A percentile compares a stretch with the other conserved stretches of the same genome.
These are phyloP conservation scores for Stipa capillata DNA, from an alignment of 176 grass and related monocot genomes.

Conservation along the genomic window DNA sequence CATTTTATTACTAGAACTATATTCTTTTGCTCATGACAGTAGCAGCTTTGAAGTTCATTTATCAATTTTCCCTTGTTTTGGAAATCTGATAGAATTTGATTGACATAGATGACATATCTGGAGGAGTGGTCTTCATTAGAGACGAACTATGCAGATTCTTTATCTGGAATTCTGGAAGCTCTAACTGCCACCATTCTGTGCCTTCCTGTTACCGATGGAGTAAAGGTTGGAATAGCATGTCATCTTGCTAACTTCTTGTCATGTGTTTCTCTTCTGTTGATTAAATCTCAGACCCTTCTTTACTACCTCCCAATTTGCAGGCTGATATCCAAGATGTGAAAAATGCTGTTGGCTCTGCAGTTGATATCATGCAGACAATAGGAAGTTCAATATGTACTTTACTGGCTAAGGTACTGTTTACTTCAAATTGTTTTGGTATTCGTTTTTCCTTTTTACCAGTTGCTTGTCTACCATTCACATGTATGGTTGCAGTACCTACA, in stretches of 20 bases:
- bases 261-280: not conserved
- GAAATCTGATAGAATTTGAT: slow-evolving; percentile 12
- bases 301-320: slow-evolving; percentile 35
- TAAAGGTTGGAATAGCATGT: slow-evolving; percentile 55
- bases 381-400: slow-evolving; percentile 70
- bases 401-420: slow-evolving; percentile 58
- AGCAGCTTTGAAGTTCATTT: not conserved
- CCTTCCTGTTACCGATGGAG: slow-evolving; percentile 72
- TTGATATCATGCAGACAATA: slow-evolving; percentile 91
- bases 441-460: not conserved
- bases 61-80: not conserved
- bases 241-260: not conserved
- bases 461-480: slow-evolving; percentile 1
- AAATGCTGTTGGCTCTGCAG: slow-evolving; percentile 68
- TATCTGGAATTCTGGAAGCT: slow-evolving; percentile 65
- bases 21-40: not conserved
- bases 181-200: slow-evolving; percentile 75
- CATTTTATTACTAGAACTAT: not conserved
- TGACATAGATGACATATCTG: slow-evolving; percentile 70
- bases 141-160: slow-evolving; percentile 48
- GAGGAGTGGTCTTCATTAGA: slow-evolving; percentile 83
- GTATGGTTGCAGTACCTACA: not conserved
- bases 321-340: slow-evolving; percentile 83
- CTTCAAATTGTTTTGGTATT: slow-evolving; percentile 7
- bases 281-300: slow-evolving; percentile 6